Conservation (phyloP, 345 rosid species). For the Pugionium cornutum region DNA sequence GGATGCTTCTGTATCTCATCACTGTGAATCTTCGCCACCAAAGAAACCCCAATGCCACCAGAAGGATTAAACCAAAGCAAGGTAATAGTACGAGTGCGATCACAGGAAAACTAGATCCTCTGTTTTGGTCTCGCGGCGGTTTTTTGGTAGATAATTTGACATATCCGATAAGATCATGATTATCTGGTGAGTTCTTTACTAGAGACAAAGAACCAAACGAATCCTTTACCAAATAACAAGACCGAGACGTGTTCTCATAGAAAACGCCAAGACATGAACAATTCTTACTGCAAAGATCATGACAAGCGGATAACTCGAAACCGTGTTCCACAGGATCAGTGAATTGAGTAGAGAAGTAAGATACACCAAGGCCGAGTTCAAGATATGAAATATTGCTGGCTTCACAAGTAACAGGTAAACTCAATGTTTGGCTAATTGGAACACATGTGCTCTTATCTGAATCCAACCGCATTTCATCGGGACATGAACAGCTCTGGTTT, state of each 20-base stretch:
- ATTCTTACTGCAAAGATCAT: conserved; percentile 52
- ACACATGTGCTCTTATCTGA: conserved; percentile 44
- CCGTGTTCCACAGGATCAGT: conserved; percentile 48
- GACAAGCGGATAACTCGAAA: conserved; percentile 54
- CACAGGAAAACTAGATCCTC: conserved; percentile 47
- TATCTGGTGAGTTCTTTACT: conserved; percentile 34
- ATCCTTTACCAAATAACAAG: conserved; percentile 58
- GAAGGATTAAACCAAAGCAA: conserved; percentile 49
- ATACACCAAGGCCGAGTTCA: conserved; percentile 51
- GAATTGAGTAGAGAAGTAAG: conserved; percentile 61
- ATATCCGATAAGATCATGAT: conserved; percentile 44
- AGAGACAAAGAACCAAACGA: conserved; percentile 65
- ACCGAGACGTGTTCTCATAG: conserved; percentile 59
- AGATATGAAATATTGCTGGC: conserved; percentile 49
- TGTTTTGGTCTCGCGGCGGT: conserved; percentile 9
- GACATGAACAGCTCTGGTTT: conserved; percentile 66
- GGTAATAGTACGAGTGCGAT: conserved; percentile 67
- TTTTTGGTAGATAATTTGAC: conserved; percentile 21
- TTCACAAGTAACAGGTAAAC: conserved; percentile 62
- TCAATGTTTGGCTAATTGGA: conserved; percentile 47
- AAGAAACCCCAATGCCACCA: conserved; percentile 48
- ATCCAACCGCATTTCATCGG: conserved; percentile 47
- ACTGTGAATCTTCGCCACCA: conserved; percentile 57
- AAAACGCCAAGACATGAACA: conserved; percentile 81
- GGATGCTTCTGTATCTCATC: conserved; percentile 37